Base-by-base conservation (phyloP, 2,329 filamentous ascomycete genomes). In the Blumeriella jaapii region DNA sequence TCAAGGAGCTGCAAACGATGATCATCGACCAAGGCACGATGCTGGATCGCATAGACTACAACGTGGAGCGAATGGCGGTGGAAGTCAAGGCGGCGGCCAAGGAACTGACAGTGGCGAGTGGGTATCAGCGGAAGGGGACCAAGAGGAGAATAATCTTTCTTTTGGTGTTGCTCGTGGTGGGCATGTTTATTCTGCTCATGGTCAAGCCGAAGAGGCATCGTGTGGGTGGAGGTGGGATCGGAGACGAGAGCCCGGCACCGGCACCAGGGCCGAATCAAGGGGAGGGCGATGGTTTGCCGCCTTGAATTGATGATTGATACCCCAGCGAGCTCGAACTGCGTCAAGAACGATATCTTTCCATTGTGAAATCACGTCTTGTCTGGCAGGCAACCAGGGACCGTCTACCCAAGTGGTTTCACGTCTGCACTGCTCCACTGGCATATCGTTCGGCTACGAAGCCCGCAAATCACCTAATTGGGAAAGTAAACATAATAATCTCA, bases 11-110 rank as follows among this genome's bases (percentile, higher is more conserved):
- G 18, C 91, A 98, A 60, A 79, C 70, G 30, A 96, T 98, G 87
- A 85, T 93, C 49, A 87, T 93, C 47, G 82, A 91, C 55, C 82
- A 91, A 58, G 85, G 85, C 34, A 91, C 84, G 10, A 82, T 93
- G 71, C 69, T 94, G 14, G 87, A 93, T 59, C 79, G 91, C 53
- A 93, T 93, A 51, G 93, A 98, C 60, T 98, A 95, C 63, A 98
- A 98, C 52, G 86, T 98, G 34, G 91, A 98, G 61, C 73, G 80
- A 42, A 95, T 96, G 82, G 75, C 78, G n/a, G 78, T 77, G 13
- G 86, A 96, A 53, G 85, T 98, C 39, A 93, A 94, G 56, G 82
- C 71, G 13, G 91, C 91, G 3, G 84, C 94, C 43, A 91, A 89
- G 58, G 91, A 98, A 61, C 70, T 98, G 36, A 85, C 77, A 43